phyloP scores from a whole-genome alignment of 1,284 basidiomycete species.

The Microbotryum violaceum region DNA sequence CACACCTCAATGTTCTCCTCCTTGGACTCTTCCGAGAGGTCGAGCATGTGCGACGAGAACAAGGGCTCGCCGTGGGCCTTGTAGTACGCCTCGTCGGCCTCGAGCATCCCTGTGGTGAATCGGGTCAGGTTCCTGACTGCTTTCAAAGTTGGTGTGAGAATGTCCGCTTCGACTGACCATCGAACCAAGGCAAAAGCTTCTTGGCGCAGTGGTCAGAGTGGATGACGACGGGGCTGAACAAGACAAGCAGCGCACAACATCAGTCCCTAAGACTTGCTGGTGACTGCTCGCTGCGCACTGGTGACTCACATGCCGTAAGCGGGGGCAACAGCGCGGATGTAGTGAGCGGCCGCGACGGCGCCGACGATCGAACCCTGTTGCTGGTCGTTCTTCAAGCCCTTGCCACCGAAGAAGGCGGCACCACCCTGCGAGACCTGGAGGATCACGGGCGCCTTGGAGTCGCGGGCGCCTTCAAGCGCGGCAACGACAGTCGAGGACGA shows the following conservation, averaged over 20 bases:
- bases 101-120: slow-evolving; percentile 64
- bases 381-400: slow-evolving; percentile 88
- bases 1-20: slow-evolving; percentile 94
- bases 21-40: slow-evolving; percentile 95
- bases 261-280: not conserved
- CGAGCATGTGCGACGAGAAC: slow-evolving; percentile 99
- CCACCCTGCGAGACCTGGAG: slow-evolving; percentile 97
- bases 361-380: slow-evolving; percentile 95
- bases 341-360: slow-evolving; percentile 85
- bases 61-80: slow-evolving; percentile 82
- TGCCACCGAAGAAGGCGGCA: slow-evolving; percentile 92
- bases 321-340: slow-evolving; percentile 81
- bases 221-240: slow-evolving; percentile 77
- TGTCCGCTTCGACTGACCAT: slow-evolving; percentile 46
- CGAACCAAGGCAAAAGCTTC: slow-evolving; percentile 98
- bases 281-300: not conserved
- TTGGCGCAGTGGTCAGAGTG: slow-evolving; percentile 99
- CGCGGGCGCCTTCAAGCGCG: slow-evolving; percentile 76
- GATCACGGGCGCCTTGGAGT: slow-evolving; percentile 95
- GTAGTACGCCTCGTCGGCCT: slow-evolving; percentile 89
- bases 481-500: slow-evolving; percentile 82
- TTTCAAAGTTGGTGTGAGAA: not conserved
- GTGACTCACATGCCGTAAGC: slow-evolving; percentile 74
- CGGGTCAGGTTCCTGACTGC: too few relatives aligned
- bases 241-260: not conserved